Evolutionary conservation across 805 yeast species (phyloP), one percentile per base, ranked within the genome.

Genomic region (Zygosaccharomyces gambellarensis): DNA sequence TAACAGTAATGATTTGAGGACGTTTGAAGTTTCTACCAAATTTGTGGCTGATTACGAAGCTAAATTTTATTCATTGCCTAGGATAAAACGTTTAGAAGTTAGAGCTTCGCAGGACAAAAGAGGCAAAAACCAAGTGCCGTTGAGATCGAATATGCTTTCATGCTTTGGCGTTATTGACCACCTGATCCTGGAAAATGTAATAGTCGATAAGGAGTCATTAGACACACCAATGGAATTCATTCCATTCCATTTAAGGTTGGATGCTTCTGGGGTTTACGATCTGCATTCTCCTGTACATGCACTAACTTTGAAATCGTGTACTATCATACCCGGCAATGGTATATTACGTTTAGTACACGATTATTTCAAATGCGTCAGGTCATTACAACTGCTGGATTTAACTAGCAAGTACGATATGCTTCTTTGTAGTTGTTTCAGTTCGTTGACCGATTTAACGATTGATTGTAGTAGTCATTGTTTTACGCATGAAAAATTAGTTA

Each of bases 381-480:
- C 57, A 6, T 60, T 81, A 14, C 63, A 67, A 40, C 61, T 81
- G 30, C 49, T 65, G 9, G 64, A 71, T 27, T 60, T 80, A 14
- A 64, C 64, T 28, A 70, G 76, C 28, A 73, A 73, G 28, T 70
- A 64, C 30, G 83, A 79, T 54, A 65, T 81, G 32, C 69, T 81
- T 4, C 53, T 79, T 28, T 74, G 77, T 43, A 80, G 76, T 56
- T 71, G 72, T 50, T 77, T 78, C 54, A 66, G 68, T 4, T 56
- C 58, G 1, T 59, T 80, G 23, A 52, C 66, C 5, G 63, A 68
- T 10, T 51, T 81, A 21, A 64, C 70, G 8, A 61, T 81, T 11
- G 85, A 81, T 56, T 60, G 81, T 38, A 69, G 70, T 51, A 79
- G 84, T 30, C 66, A 65, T 23, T 71, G 80, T 11, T 81, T 73